phyloP scores from a whole-genome alignment of 2,329 filamentous ascomycete genomes.

The Phaeomoniella chlamydospora region DNA sequence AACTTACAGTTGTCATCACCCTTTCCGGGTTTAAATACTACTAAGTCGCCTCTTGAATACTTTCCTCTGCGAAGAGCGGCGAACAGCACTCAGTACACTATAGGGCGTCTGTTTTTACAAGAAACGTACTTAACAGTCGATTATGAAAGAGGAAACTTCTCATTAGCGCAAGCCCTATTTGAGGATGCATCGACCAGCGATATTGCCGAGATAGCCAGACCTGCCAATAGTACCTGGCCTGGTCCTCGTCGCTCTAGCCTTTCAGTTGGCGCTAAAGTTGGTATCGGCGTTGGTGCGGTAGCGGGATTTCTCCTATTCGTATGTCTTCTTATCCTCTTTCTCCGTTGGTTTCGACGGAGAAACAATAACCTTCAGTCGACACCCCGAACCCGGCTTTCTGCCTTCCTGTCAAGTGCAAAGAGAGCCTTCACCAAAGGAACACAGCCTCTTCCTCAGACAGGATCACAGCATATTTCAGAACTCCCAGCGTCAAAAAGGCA shows the following conservation, averaged over 20 bases:
- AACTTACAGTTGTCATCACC: slow-evolving; percentile 25
- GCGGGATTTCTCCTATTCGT: too few species aligned
- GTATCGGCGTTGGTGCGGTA: slow-evolving; percentile 13
- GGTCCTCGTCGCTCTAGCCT: slow-evolving; percentile 7
- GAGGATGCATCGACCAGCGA: slow-evolving; percentile 38
- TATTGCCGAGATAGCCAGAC: slow-evolving; percentile 10
- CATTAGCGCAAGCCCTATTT: slow-evolving; percentile 17
- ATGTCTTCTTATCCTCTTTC: too few species aligned
- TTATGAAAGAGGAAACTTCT: slow-evolving; percentile 26
- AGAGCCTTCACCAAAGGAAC: too few species aligned
- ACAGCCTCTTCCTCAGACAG: too few species aligned
- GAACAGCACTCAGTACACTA: slow-evolving; percentile 30
- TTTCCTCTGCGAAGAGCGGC: slow-evolving; percentile 33
- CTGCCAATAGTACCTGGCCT: slow-evolving; percentile 8
- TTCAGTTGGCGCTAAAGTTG: slow-evolving; percentile 14
- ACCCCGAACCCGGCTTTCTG: too few species aligned
- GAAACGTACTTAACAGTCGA: slow-evolving; percentile 31
- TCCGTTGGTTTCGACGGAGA: too few species aligned
- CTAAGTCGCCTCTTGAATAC: slow-evolving; percentile 16
- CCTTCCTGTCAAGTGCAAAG: too few species aligned
- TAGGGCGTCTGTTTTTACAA: slow-evolving; percentile 36
- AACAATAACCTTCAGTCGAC: too few species aligned
- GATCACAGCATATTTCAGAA: too few species aligned
- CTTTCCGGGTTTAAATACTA: slow-evolving; percentile 1
- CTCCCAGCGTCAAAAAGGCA: too few species aligned